Percentiles rank a stretch among this genome's conserved stretches.
phyloP scores from a whole-genome alignment of 345 rosid genomes.

The Aethionema arabicum region DNA sequence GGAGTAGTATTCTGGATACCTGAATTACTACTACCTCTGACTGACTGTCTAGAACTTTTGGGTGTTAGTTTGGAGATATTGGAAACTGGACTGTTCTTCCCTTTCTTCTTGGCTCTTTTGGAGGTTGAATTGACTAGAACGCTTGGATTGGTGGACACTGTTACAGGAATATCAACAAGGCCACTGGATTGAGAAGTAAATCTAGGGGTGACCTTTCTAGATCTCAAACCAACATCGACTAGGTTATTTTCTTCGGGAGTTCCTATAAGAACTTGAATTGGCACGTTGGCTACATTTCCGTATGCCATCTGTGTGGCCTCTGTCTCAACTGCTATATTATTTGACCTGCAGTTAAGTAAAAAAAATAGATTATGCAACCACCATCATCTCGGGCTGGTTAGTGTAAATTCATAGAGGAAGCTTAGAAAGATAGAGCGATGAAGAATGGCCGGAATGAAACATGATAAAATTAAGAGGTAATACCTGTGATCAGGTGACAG shows the following conservation, averaged over 20 bases:
- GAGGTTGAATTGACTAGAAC: conserved; percentile 30
- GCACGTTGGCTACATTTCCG: conserved; percentile 37
- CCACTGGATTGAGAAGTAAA: conserved; percentile 25
- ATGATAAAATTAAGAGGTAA: conserved; percentile 3
- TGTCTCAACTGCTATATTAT: conserved; percentile 46
- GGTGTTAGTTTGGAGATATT: conserved; percentile 28
- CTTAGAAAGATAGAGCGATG: background rate
- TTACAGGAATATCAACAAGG: conserved; percentile 32
- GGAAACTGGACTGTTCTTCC: conserved; percentile 31
- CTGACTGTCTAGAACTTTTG: conserved; percentile 23
- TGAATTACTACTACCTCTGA: conserved; percentile 15
- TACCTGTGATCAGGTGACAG: conserved; percentile 49
- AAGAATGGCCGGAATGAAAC: background rate
- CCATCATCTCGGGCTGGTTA: background rate
- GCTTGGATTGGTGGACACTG: conserved; percentile 30
- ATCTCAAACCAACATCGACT: conserved; percentile 19
- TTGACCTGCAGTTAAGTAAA: conserved; percentile 44
- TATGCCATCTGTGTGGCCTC: conserved; percentile 35
- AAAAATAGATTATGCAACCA: conserved; percentile 8
- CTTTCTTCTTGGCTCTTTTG: conserved; percentile 29
- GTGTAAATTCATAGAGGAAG: background rate
- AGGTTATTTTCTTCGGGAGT: conserved; percentile 23
- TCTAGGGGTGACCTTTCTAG: conserved; percentile 23
- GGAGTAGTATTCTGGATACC: conserved; percentile 20
- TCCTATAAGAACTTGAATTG: conserved; percentile 30